Evolutionary conservation across 2,329 filamentous ascomycete genomes (phyloP).

Genomic region (Cladorrhinum sp.): DNA sequence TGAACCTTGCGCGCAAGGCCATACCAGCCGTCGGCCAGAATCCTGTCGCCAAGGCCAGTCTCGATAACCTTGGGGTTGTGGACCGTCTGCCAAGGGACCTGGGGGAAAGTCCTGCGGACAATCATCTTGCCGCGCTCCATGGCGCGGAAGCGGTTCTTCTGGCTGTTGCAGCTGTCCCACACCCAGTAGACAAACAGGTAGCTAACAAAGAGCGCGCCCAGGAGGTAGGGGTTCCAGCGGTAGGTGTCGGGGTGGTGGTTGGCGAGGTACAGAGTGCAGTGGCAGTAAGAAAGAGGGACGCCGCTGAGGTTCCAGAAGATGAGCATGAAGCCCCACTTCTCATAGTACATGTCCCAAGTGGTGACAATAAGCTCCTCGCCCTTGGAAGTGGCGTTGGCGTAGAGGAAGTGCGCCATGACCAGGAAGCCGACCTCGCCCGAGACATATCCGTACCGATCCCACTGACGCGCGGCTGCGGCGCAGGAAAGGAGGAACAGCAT

Average conservation of each 20-base stretch:
- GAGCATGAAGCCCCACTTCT: conserved; percentile 87
- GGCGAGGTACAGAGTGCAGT: conserved; percentile 77
- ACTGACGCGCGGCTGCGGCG: conserved; percentile 69
- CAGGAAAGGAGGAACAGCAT: conserved; percentile 70
- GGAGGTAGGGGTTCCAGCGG: conserved; percentile 60
- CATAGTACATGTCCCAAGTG: conserved; percentile 86
- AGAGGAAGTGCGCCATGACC: conserved; percentile 75
- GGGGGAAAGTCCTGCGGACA: conserved; percentile 71
- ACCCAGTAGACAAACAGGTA: conserved; percentile 79
- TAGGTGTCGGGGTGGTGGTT: conserved; percentile 70
- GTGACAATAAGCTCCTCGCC: conserved; percentile 78
- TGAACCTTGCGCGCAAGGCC: conserved; percentile 72
- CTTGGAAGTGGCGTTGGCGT: conserved; percentile 79
- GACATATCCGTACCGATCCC: conserved; percentile 73
- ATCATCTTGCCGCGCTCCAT: conserved; percentile 63
- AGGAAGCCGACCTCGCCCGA: conserved; percentile 71
- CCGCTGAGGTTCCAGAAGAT: conserved; percentile 87
- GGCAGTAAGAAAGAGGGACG: conserved; percentile 77
- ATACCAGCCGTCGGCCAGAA: conserved; percentile 77
- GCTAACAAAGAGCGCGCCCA: conserved; percentile 57
- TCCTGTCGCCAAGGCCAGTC: conserved; percentile 64
- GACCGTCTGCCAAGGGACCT: conserved; percentile 73
- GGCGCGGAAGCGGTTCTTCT: conserved; percentile 80
- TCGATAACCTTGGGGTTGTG: conserved; percentile 69
- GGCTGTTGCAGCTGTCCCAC: conserved; percentile 79